Percentiles rank a stretch among this genome's conserved stretches.
These are phyloP conservation scores for Fraxinus latifolia DNA, from an alignment of 305 asterid species.

Conservation along the genomic window DNA sequence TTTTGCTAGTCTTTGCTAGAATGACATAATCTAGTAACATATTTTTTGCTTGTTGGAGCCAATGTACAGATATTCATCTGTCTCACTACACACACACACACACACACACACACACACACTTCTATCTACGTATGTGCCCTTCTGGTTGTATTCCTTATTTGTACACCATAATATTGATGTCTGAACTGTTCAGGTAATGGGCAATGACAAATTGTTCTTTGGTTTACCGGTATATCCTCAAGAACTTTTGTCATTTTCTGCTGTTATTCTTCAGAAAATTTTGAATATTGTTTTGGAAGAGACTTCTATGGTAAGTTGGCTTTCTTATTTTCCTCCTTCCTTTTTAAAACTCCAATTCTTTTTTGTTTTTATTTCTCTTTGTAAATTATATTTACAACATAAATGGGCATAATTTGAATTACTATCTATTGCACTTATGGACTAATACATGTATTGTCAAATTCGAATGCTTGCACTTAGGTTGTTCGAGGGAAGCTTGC, in stretches of 20 bases:
- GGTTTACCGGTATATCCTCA: slow-evolving; percentile 46
- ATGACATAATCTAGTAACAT: background rate
- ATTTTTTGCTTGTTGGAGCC: background rate
- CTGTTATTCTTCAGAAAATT: slow-evolving; percentile 45
- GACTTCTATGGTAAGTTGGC: slow-evolving; percentile 51
- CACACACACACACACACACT: background rate
- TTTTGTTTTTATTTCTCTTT: slow-evolving; percentile 10
- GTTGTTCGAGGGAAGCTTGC: slow-evolving; percentile 65
- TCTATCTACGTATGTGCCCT: background rate
- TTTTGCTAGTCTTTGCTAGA: background rate
- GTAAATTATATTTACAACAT: background rate
- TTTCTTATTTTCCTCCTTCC: slow-evolving; percentile 13
- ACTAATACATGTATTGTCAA: slow-evolving; percentile 10
- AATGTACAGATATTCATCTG: background rate
- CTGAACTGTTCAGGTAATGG: slow-evolving; percentile 42
- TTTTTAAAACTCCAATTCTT: background rate
- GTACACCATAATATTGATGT: background rate
- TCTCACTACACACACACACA: background rate
- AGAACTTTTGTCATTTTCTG: slow-evolving; percentile 56
- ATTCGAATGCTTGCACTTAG: slow-evolving; percentile 35
- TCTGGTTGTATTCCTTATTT: slow-evolving; percentile 11
- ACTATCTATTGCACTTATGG: background rate
- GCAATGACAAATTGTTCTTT: slow-evolving; percentile 45
- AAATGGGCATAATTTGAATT: background rate
- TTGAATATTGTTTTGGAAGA: slow-evolving; percentile 50